Percentiles rank a stretch among this genome's conserved stretches.
Conservation (phyloP, 2,329 filamentous ascomycete species). For the Aureobasidium subglaciale region DNA sequence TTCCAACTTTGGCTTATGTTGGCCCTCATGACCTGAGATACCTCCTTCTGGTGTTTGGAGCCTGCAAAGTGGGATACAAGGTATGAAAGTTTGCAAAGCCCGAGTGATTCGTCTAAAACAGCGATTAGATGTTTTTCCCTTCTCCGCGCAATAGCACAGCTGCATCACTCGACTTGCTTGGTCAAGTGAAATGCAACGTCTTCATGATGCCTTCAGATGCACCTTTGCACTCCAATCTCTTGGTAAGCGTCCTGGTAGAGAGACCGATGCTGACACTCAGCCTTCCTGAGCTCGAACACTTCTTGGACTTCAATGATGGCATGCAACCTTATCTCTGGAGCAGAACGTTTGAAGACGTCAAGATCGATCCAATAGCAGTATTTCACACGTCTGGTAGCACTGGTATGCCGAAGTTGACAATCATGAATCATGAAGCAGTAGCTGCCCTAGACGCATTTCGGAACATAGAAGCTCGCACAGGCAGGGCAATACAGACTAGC, state of each 20-base stretch:
- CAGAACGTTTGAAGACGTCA: not conserved
- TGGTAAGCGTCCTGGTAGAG: not conserved
- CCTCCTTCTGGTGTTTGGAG: not conserved
- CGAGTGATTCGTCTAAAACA: not conserved
- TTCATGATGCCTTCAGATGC: not conserved
- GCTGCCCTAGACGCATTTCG: slow-evolving; percentile 34
- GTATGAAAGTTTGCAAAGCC: not conserved
- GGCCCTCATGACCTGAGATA: slow-evolving; percentile 4
- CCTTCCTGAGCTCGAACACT: not conserved
- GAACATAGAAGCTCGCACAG: slow-evolving; percentile 26
- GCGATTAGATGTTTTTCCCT: not conserved
- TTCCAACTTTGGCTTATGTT: not conserved
- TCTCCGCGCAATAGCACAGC: not conserved
- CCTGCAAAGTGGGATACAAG: slow-evolving; percentile 5
- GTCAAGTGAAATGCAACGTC: not conserved
- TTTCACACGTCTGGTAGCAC: slow-evolving; percentile 40
- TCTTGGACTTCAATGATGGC: not conserved
- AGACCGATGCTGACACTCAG: not conserved
- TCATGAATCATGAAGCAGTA: slow-evolving; percentile 29
- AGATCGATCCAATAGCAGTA: slow-evolving; percentile 33
- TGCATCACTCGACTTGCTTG: not conserved
- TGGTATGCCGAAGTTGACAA: slow-evolving; percentile 36
- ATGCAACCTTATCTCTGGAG: not conserved
- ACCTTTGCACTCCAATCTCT: not conserved
- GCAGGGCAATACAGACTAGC: not conserved